Conservation (phyloP, 2,329 filamentous ascomycete species). For the Penicillium sp. region DNA sequence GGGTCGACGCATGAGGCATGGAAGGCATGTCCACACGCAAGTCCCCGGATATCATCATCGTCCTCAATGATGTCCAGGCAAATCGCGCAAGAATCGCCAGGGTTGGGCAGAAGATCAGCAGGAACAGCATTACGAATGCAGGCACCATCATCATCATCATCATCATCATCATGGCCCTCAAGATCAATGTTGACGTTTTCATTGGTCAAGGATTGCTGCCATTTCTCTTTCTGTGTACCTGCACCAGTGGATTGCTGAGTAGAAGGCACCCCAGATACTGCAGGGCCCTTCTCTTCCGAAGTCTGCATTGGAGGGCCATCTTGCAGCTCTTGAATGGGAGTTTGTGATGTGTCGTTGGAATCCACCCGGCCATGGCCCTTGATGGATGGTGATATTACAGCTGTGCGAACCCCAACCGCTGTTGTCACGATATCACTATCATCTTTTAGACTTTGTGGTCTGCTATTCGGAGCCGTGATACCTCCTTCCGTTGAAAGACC, state of each 20-base stretch:
- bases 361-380: slow-evolving; percentile 18
- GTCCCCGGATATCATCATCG: slow-evolving; percentile 88
- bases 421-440: slow-evolving; percentile 48
- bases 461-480: slow-evolving; percentile 68
- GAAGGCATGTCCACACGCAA: slow-evolving; percentile 97
- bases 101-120: slow-evolving; percentile 73
- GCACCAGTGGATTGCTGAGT: slow-evolving; percentile 1
- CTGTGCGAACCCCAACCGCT: slow-evolving; percentile 22
- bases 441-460: slow-evolving; percentile 69
- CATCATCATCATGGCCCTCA: slow-evolving; percentile 65
- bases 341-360: slow-evolving; percentile 12
- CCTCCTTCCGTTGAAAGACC: slow-evolving; percentile 82
- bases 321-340: slow-evolving; percentile 15
- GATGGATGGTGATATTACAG: slow-evolving; percentile 21
- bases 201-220: slow-evolving; percentile 26
- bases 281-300: slow-evolving; percentile 19
- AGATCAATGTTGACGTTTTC: slow-evolving; percentile 58
- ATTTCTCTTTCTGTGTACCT: slow-evolving; percentile 14
- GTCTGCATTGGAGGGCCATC: slow-evolving; percentile 4
- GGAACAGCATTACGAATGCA: slow-evolving; percentile 80
- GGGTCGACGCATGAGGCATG: slow-evolving; percentile 94
- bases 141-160: slow-evolving; percentile 62
- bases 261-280: not conserved
- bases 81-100: slow-evolving; percentile 92
- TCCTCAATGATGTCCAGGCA: slow-evolving; percentile 93